Conservation (phyloP, 202 grass and related monocot genomes). For the Carex sylvatica region DNA sequence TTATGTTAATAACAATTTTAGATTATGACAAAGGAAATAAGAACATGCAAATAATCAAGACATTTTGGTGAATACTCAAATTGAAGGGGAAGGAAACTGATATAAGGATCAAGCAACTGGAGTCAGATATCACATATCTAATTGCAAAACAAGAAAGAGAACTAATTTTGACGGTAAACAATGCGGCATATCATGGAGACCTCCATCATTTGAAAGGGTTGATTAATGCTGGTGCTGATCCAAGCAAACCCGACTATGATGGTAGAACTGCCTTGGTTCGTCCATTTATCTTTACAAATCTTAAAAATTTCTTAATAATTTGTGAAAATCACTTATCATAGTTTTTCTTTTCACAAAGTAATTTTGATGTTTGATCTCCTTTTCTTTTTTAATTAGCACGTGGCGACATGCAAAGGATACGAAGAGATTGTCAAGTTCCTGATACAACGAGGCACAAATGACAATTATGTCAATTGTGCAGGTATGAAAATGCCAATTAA, state of each 20-base stretch:
- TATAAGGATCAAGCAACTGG: slow-evolving; percentile 57
- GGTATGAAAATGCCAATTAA: slow-evolving; percentile 33
- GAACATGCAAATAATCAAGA: background rate
- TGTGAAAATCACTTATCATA: background rate
- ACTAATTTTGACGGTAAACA: slow-evolving; percentile 60
- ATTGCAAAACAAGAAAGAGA: slow-evolving; percentile 87
- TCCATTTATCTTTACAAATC: slow-evolving; percentile 10
- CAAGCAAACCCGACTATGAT: slow-evolving; percentile 71
- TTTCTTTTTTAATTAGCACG: slow-evolving; percentile 43
- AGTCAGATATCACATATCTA: slow-evolving; percentile 63
- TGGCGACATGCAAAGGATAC: slow-evolving; percentile 71
- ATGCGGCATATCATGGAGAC: slow-evolving; percentile 76
- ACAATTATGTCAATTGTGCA: slow-evolving; percentile 73
- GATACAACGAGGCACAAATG: slow-evolving; percentile 51
- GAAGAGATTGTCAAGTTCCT: slow-evolving; percentile 78
- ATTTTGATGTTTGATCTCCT: background rate
- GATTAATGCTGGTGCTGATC: slow-evolving; percentile 83
- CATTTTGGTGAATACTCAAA: background rate
- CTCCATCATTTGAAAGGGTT: slow-evolving; percentile 57
- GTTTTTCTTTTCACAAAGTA: background rate
- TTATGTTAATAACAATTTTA: background rate
- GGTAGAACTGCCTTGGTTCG: slow-evolving; percentile 75
- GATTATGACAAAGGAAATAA: background rate
- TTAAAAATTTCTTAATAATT: background rate
- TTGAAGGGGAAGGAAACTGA: slow-evolving; percentile 42